Evolutionary conservation across 495 filamentous ascomycete genomes (phyloP).

Genomic region (Xanthoparmelia taractica): DNA sequence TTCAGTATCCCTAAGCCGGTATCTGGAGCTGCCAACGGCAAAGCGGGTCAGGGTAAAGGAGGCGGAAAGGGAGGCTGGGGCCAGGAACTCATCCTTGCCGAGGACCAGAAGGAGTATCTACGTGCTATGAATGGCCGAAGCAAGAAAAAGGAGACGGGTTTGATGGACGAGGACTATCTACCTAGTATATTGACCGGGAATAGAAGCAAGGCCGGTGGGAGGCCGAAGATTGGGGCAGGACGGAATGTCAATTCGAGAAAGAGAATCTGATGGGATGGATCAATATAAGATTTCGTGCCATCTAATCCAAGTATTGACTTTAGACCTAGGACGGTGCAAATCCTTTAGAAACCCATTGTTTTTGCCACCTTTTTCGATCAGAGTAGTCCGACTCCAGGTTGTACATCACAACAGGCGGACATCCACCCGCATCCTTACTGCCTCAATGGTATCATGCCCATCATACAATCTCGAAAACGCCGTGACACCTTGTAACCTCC

Average conservation of each 20-base stretch:
- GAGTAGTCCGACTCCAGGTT: neutral
- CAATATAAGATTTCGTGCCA: neutral
- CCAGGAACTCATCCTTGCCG: conserved; percentile 68
- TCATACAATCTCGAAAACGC: neutral
- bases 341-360: no score
- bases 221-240: conserved; percentile 75
- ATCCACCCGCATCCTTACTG: neutral
- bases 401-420: neutral
- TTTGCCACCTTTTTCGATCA: neutral
- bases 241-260: conserved; percentile 80
- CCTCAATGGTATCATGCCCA: neutral
- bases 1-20: conserved; percentile 88
- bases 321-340: neutral
- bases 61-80: conserved; percentile 88
- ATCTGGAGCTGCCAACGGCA: conserved; percentile 71
- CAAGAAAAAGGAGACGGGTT: conserved; percentile 63
- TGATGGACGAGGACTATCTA: conserved; percentile 93
- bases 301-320: neutral
- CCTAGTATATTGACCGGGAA: conserved; percentile 81
- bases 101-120: conserved; percentile 93
- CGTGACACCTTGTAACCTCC: neutral
- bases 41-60: conserved; percentile 48
- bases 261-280: conserved; percentile 1
- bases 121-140: conserved; percentile 54
- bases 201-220: conserved; percentile 51